Evolutionary conservation across 2,329 filamentous ascomycete genomes (phyloP).

Genomic region (Penicillium corylophilum): DNA sequence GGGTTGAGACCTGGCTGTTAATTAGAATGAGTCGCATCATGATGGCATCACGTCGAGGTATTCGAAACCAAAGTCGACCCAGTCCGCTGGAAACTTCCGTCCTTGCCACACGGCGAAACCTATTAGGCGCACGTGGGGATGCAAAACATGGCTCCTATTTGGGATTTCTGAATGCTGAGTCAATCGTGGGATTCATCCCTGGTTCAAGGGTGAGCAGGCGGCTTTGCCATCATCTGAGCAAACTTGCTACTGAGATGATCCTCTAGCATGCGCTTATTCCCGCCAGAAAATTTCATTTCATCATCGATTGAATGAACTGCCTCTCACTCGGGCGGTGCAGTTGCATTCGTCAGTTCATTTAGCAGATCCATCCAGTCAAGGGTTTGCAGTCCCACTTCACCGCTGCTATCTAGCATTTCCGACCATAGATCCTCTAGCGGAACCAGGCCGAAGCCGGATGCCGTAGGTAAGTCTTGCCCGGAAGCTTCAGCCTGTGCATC

Average conservation of each 20-base stretch:
- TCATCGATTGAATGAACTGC: constrained; percentile 39
- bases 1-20: neutral
- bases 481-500: neutral
- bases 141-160: neutral
- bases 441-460: neutral
- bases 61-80: neutral
- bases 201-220: neutral
- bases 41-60: neutral
- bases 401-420: constrained; percentile 31
- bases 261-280: constrained; percentile 38
- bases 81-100: neutral
- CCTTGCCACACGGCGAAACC: neutral
- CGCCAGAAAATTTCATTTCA: constrained; percentile 43
- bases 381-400: constrained; percentile 19
- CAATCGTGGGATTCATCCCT: neutral
- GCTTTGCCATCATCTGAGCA: constrained; percentile 9
- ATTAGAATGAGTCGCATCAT: neutral
- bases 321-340: constrained; percentile 16
- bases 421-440: constrained; percentile 34
- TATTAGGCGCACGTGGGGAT: neutral
- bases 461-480: neutral
- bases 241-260: constrained; percentile 26
- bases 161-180: too few species aligned
- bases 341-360: constrained; percentile 27
- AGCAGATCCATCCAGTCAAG: constrained; percentile 34